These are phyloP conservation scores for Nicotiana sylvestris DNA, from an alignment of 257 asterid genomes.

Conservation along the genomic window DNA sequence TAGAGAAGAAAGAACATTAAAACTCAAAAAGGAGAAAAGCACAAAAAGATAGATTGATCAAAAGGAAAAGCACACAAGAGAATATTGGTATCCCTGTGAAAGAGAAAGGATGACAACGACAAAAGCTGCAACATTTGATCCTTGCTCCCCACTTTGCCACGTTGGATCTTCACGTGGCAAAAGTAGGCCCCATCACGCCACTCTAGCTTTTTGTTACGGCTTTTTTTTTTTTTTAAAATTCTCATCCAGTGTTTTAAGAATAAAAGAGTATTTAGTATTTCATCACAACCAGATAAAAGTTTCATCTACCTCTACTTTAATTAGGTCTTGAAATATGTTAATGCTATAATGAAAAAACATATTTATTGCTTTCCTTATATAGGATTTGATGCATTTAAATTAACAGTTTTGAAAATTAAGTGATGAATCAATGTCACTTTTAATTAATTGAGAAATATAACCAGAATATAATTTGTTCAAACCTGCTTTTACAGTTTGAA, in stretches of 20 bases:
- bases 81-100: slow-evolving; percentile 15
- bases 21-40: slow-evolving; percentile 57
- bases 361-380: no score
- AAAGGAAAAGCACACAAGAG: slow-evolving; percentile 46
- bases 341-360: no score
- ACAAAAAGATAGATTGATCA: slow-evolving; percentile 66
- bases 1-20: slow-evolving; percentile 28
- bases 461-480: no score
- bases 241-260: no score
- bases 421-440: background rate
- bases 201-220: background rate
- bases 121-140: slow-evolving; percentile 40
- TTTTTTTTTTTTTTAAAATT: no score
- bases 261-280: no score
- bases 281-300: no score
- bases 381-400: background rate
- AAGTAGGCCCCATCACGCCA: slow-evolving; percentile 29
- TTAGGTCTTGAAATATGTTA: no score
- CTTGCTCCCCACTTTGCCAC: slow-evolving; percentile 28
- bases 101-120: slow-evolving; percentile 6
- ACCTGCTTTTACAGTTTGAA: background rate
- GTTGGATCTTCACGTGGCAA: slow-evolving; percentile 30
- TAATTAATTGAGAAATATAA: background rate
- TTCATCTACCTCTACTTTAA: no score
- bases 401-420: background rate